Conservation (phyloP, 352 stramenopile genomes). For the Phytopythium chamaehyphon region DNA sequence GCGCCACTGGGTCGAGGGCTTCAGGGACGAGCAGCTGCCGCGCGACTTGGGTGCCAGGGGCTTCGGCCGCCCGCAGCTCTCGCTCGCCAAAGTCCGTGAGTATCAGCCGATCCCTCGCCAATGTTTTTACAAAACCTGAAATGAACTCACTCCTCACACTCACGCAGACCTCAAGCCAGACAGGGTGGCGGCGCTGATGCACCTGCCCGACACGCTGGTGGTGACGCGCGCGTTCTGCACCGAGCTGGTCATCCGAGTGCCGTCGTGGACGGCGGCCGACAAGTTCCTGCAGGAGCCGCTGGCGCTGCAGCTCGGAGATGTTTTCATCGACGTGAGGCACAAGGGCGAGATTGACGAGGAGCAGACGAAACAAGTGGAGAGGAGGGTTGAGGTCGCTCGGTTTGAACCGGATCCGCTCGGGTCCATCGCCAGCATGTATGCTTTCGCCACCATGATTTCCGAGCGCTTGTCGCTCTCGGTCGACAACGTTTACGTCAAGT, state of each 20-base stretch:
- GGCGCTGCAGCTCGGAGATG: constrained; percentile 36
- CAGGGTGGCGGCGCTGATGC: constrained; percentile 42
- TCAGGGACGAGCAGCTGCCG: constrained; percentile 52
- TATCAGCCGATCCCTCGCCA: neutral
- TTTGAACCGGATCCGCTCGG: constrained; percentile 56
- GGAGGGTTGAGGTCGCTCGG: constrained; percentile 27
- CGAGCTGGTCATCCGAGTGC: constrained; percentile 51
- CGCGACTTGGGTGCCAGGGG: constrained; percentile 49
- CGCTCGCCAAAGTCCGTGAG: constrained; percentile 47
- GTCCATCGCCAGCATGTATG: constrained; percentile 55
- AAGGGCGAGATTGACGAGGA: constrained; percentile 43
- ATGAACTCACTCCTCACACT: neutral
- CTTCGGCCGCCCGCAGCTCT: constrained; percentile 40
- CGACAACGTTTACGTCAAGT: constrained; percentile 47
- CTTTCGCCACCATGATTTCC: constrained; percentile 47
- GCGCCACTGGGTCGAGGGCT: constrained; percentile 60
- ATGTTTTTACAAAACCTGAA: neutral
- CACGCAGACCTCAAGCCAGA: constrained; percentile 56
- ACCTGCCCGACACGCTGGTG: constrained; percentile 40
- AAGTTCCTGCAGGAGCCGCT: constrained; percentile 56
- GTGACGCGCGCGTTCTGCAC: constrained; percentile 47
- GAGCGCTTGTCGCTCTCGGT: constrained; percentile 45
- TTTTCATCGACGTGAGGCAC: constrained; percentile 49
- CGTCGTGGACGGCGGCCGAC: constrained; percentile 46
- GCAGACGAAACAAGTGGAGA: constrained; percentile 22